Conservation (phyloP, 352 stramenopile species). For the Thalassiosira livingstoniorum region DNA sequence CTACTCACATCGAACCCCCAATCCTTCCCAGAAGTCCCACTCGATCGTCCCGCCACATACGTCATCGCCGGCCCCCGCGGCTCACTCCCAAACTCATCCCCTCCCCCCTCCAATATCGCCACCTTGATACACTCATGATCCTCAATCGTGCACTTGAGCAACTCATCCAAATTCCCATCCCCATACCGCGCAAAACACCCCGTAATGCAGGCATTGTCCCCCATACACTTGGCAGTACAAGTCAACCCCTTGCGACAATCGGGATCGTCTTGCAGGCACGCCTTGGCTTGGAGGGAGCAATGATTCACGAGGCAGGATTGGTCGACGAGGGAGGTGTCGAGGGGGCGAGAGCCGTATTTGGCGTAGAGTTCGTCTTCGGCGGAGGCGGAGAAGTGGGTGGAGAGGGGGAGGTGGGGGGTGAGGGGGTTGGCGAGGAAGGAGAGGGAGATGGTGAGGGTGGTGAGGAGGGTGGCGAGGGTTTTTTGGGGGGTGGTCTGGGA, state of each 20-base stretch:
- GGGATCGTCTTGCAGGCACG: slow-evolving; percentile 85
- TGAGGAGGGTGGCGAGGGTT: slow-evolving; percentile 51
- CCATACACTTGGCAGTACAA: slow-evolving; percentile 88
- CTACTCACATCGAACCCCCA: slow-evolving; percentile 80
- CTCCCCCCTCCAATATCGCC: slow-evolving; percentile 82
- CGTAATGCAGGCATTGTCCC: slow-evolving; percentile 88
- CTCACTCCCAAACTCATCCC: slow-evolving; percentile 72
- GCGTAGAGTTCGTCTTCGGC: slow-evolving; percentile 85
- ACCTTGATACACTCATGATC: slow-evolving; percentile 88
- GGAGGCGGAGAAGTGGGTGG: slow-evolving; percentile 31
- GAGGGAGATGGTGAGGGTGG: slow-evolving; percentile 40
- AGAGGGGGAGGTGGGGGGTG: slow-evolving; percentile 45
- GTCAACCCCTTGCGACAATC: slow-evolving; percentile 88
- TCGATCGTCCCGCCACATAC: slow-evolving; percentile 67
- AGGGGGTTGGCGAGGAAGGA: slow-evolving; percentile 52
- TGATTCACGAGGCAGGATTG: slow-evolving; percentile 84
- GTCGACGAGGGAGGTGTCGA: slow-evolving; percentile 85
- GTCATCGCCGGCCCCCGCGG: slow-evolving; percentile 72
- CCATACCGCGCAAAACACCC: slow-evolving; percentile 89
- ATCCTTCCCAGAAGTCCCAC: slow-evolving; percentile 73
- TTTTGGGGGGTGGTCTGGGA: slow-evolving; percentile 45
- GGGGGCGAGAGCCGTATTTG: slow-evolving; percentile 81
- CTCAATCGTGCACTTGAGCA: slow-evolving; percentile 89
- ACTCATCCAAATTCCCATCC: slow-evolving; percentile 85
- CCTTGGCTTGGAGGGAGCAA: slow-evolving; percentile 84